A percentile compares a stretch with the other conserved stretches of the same genome.
phyloP scores from a whole-genome alignment of 176 grass and related monocot species.

The Miscanthus lutarioriparius region DNA sequence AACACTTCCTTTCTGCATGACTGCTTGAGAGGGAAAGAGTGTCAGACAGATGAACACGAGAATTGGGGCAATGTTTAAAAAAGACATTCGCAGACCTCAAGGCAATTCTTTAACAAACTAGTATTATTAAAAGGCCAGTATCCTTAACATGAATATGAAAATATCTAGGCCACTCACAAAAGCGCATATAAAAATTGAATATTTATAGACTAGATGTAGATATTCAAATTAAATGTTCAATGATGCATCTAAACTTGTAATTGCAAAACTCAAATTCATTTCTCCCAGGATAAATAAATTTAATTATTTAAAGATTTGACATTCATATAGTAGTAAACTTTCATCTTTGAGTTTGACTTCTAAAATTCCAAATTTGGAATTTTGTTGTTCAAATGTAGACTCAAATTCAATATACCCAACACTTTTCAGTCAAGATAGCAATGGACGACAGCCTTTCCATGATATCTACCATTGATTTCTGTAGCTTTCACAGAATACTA shows the following conservation, averaged over 20 bases:
- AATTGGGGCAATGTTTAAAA: background rate
- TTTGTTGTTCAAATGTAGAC: background rate
- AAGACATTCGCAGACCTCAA: background rate
- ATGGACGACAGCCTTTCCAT: background rate
- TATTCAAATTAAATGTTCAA: background rate
- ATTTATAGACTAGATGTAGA: background rate
- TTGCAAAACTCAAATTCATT: background rate
- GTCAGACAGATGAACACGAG: background rate
- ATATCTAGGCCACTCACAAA: background rate
- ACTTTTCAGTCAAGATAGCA: background rate
- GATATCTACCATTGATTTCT: background rate
- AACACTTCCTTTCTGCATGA: background rate
- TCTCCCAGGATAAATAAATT: background rate
- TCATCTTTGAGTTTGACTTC: background rate
- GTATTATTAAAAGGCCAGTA: background rate
- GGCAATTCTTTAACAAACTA: background rate
- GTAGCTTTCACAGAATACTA: background rate
- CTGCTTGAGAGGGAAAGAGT: background rate
- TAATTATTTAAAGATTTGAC: background rate
- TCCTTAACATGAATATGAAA: background rate
- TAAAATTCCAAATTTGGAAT: background rate
- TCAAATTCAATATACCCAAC: background rate
- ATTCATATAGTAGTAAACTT: background rate
- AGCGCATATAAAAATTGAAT: background rate
- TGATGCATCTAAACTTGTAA: background rate